These are phyloP conservation scores for Nitzschia putrida DNA, from an alignment of 108 stramenopile genomes.

Conservation along the genomic window DNA sequence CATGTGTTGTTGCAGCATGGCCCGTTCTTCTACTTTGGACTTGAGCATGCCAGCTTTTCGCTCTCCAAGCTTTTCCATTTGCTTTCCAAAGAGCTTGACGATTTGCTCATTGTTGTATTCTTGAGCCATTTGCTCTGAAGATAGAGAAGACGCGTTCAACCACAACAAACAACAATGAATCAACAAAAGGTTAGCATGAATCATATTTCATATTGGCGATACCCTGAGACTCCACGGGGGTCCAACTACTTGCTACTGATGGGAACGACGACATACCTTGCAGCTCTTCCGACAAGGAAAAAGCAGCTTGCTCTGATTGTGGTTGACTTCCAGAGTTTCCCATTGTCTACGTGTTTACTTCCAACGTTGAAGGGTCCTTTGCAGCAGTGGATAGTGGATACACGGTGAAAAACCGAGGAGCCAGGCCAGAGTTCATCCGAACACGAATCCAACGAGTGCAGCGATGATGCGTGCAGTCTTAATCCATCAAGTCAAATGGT, in stretches of 20 bases:
- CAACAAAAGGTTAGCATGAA: no score
- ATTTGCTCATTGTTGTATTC: conserved; percentile 44
- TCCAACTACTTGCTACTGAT: neutral
- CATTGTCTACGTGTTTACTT: neutral
- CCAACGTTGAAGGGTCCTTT: neutral
- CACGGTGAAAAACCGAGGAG: no score
- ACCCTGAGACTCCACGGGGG: no score
- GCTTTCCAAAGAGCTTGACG: conserved; percentile 42
- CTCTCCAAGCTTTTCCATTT: conserved; percentile 41
- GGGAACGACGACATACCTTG: conserved; percentile 9
- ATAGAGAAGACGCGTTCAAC: neutral
- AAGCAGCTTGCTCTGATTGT: conserved; percentile 15
- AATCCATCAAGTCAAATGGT: no score
- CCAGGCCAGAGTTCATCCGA: no score
- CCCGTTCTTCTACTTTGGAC: conserved; percentile 23
- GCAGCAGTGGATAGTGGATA: no score
- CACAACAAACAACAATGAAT: no score
- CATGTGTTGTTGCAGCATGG: conserved; percentile 18
- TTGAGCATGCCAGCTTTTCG: conserved; percentile 22
- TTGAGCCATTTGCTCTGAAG: conserved; percentile 23
- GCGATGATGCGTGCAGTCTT: no score
- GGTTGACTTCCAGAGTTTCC: conserved; percentile 22
- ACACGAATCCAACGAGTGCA: no score
- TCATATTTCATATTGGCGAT: no score
- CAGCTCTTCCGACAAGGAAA: conserved; percentile 28